Conservation (phyloP, 306 rosid species). For the Acacia confusa region DNA sequence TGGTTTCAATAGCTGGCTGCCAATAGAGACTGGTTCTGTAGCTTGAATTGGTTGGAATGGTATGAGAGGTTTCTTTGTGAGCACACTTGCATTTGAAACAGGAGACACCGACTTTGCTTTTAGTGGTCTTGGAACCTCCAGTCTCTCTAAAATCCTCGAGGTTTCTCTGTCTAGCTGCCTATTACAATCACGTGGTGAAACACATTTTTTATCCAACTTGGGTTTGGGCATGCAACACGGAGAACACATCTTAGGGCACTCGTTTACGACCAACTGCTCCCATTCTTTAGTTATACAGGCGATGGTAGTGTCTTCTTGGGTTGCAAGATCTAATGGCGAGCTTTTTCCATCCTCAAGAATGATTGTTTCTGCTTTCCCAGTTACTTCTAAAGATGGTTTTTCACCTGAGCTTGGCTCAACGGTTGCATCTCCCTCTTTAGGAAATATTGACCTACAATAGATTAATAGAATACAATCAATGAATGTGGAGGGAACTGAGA, state of each 20-base stretch:
- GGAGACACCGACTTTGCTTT: constrained; percentile 47
- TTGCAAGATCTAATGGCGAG: constrained; percentile 22
- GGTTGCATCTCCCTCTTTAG: constrained; percentile 38
- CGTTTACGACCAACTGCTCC: constrained; percentile 69
- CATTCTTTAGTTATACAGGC: constrained; percentile 65
- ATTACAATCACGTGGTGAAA: constrained; percentile 42
- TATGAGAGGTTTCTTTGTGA: constrained; percentile 48
- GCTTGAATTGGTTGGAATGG: constrained; percentile 45
- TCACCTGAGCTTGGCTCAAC: constrained; percentile 41
- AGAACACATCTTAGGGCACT: constrained; percentile 50
- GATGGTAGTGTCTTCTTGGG: constrained; percentile 45
- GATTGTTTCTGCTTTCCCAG: constrained; percentile 32
- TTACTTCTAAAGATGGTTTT: constrained; percentile 36
- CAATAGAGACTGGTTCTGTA: constrained; percentile 38
- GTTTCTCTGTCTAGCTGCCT: constrained; percentile 59
- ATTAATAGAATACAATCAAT: constrained; percentile 15
- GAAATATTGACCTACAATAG: constrained; percentile 51
- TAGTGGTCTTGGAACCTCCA: constrained; percentile 72
- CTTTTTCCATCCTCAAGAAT: constrained; percentile 22
- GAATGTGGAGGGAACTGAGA: constrained; percentile 15
- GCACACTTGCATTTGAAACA: constrained; percentile 22
- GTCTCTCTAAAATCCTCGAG: constrained; percentile 77
- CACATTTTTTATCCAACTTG: constrained; percentile 45
- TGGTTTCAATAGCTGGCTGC: constrained; percentile 66
- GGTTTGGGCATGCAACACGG: constrained; percentile 46